A percentile compares a stretch with the other conserved stretches of the same genome.
Conservation (phyloP, 148 eudicot genomes). For the Fallopia convolvulus region DNA sequence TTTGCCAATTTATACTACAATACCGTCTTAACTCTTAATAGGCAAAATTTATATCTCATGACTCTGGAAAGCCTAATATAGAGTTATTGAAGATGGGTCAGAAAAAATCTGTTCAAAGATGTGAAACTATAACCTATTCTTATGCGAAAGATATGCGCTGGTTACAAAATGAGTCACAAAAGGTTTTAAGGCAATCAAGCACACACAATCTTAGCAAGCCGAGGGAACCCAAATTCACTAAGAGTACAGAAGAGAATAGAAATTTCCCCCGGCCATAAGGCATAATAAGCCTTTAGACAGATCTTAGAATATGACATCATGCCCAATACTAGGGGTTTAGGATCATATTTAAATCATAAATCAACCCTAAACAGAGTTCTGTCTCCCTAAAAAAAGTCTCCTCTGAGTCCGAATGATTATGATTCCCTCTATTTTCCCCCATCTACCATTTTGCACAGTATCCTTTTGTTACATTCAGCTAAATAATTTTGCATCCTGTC, state of each 20-base stretch:
- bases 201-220: neutral
- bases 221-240: neutral
- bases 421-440: neutral
- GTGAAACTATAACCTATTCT: neutral
- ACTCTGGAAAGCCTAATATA: neutral
- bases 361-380: neutral
- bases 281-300: neutral
- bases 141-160: neutral
- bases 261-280: neutral
- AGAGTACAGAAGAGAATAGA: neutral
- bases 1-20: neutral
- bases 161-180: neutral
- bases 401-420: neutral
- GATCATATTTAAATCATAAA: neutral
- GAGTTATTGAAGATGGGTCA: neutral
- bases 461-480: neutral
- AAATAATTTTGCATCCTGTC: neutral
- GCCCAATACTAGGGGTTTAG: neutral
- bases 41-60: neutral
- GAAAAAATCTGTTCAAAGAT: neutral
- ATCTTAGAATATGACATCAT: neutral
- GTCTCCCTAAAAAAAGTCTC: neutral
- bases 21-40: neutral
- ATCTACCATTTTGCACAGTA: neutral
- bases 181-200: neutral